Percentiles rank a stretch among this genome's conserved stretches.
Conservation (phyloP, 148 eudicot species). For the Chenopodium formosanum region DNA sequence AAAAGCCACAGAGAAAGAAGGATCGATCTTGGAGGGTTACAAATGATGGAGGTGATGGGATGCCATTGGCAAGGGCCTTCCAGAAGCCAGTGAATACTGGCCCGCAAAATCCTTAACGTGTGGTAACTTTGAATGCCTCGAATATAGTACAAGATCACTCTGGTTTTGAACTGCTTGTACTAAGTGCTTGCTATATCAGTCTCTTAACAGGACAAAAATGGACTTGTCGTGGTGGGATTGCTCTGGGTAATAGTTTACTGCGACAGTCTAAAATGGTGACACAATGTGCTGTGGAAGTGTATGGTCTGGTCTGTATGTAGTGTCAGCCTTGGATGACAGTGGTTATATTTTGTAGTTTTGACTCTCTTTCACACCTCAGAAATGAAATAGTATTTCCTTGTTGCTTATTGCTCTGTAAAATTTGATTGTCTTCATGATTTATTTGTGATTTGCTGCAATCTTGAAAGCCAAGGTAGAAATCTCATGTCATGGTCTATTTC, state of each 20-base stretch:
- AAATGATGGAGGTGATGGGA: slow-evolving; percentile 78
- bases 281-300: neutral
- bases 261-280: neutral
- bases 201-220: neutral
- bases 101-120: slow-evolving; percentile 23
- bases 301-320: neutral
- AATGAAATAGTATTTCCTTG: slow-evolving; percentile 5
- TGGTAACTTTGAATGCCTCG: neutral
- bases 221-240: neutral
- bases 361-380: neutral
- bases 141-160: neutral
- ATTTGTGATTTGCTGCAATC: neutral
- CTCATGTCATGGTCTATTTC: neutral
- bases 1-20: slow-evolving; percentile 83
- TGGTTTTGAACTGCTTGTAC: neutral
- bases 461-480: neutral
- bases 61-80: slow-evolving; percentile 67
- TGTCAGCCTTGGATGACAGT: slow-evolving; percentile 12
- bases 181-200: neutral
- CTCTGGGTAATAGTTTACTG: neutral
- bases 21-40: slow-evolving; percentile 87
- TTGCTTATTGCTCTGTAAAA: neutral
- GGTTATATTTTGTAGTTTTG: slow-evolving; percentile 8
- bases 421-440: neutral
- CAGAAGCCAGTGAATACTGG: slow-evolving; percentile 70